phyloP scores from a whole-genome alignment of 164 flowering plant species.

The Berberis thunbergii region DNA sequence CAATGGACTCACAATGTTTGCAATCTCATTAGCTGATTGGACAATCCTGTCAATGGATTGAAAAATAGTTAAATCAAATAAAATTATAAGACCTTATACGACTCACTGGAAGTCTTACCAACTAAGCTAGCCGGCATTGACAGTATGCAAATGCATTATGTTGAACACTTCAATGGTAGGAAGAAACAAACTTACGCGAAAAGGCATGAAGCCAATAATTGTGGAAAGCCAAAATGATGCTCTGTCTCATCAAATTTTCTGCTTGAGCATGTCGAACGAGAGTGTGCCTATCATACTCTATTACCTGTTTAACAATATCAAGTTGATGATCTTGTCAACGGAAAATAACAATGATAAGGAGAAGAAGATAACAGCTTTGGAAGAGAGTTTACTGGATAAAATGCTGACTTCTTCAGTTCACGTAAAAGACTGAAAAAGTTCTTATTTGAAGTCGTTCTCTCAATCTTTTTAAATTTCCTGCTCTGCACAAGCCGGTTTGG shows the following conservation, averaged over 20 bases:
- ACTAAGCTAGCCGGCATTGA: too few relatives aligned
- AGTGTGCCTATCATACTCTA: slow-evolving; percentile 17
- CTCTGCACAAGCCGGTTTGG: slow-evolving; percentile 16
- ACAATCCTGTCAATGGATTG: slow-evolving; percentile 15
- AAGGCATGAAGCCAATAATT: slow-evolving; percentile 21
- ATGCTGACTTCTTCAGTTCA: slow-evolving; percentile 5
- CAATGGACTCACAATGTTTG: slow-evolving; percentile 19
- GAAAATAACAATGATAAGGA: too few relatives aligned
- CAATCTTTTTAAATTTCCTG: slow-evolving; percentile 13
- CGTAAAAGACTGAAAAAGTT: slow-evolving; percentile 5
- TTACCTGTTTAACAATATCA: slow-evolving; percentile 5
- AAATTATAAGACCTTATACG: too few relatives aligned
- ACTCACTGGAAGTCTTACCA: too few relatives aligned
- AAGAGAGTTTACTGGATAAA: slow-evolving; percentile 15
- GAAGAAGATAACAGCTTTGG: not conserved
- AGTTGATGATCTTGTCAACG: not conserved
- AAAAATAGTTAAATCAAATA: not conserved
- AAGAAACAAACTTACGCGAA: slow-evolving; percentile 14
- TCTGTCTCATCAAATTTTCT: slow-evolving; percentile 26
- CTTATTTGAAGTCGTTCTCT: slow-evolving; percentile 6
- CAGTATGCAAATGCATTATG: not conserved
- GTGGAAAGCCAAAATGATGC: slow-evolving; percentile 17
- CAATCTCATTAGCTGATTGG: slow-evolving; percentile 17
- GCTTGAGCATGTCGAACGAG: slow-evolving; percentile 22
- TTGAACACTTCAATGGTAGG: not conserved